phyloP scores from a whole-genome alignment of 2,329 filamentous ascomycete species.

The Nectriaceae sp. region DNA sequence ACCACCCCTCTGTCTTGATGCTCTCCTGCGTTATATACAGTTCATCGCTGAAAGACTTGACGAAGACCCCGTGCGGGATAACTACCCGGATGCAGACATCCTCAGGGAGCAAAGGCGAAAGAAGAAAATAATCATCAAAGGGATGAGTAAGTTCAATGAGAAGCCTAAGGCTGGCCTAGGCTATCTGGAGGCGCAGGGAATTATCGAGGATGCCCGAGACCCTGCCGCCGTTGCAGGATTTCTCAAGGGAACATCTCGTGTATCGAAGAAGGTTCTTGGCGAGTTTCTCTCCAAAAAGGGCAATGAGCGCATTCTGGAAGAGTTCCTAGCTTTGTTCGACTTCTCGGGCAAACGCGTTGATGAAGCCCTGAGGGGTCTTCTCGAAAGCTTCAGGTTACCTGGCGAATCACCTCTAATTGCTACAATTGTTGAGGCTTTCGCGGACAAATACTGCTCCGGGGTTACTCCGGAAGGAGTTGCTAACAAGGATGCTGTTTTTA shows the following conservation, averaged over 20 bases:
- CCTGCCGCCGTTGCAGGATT: slow-evolving; percentile 82
- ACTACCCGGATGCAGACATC: slow-evolving; percentile 63
- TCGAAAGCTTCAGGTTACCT: slow-evolving; percentile 90
- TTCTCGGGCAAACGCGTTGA: slow-evolving; percentile 86
- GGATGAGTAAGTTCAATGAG: slow-evolving; percentile 91
- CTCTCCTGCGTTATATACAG: slow-evolving; percentile 86
- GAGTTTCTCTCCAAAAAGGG: slow-evolving; percentile 91
- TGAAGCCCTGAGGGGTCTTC: slow-evolving; percentile 82
- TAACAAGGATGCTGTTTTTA: slow-evolving; percentile 84
- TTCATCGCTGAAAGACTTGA: slow-evolving; percentile 87
- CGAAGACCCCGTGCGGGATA: slow-evolving; percentile 63
- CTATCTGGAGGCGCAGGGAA: slow-evolving; percentile 80
- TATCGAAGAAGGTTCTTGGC: slow-evolving; percentile 88
- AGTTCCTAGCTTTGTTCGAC: slow-evolving; percentile 85
- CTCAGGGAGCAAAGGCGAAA: slow-evolving; percentile 73
- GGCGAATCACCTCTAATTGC: slow-evolving; percentile 93
- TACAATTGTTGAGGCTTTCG: slow-evolving; percentile 84
- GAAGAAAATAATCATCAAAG: slow-evolving; percentile 88
- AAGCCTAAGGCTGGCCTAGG: slow-evolving; percentile 86
- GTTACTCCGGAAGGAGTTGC: slow-evolving; percentile 73
- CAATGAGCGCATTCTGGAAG: slow-evolving; percentile 81
- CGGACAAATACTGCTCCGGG: slow-evolving; percentile 77
- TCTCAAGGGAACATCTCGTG: slow-evolving; percentile 79
- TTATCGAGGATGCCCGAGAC: slow-evolving; percentile 76
- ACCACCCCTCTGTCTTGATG: slow-evolving; percentile 90